Conservation (phyloP, 495 filamentous ascomycete species). For the Sabuloglossum arenarium region DNA sequence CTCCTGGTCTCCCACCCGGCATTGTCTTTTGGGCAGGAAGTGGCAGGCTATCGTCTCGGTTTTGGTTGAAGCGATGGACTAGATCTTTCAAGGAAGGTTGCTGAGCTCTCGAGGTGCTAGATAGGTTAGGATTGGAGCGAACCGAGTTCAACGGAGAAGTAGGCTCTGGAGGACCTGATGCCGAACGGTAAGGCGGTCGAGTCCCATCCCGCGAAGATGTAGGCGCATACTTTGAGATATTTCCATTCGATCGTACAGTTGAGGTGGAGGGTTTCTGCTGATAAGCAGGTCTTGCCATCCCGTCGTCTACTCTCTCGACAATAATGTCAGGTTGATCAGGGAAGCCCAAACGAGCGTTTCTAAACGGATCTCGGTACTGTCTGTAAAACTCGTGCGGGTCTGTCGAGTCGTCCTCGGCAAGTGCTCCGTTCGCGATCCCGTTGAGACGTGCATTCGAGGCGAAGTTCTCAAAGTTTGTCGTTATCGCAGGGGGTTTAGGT, state of each 20-base stretch:
- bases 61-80: slow-evolving; percentile 5
- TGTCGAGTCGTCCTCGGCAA: slow-evolving; percentile 18
- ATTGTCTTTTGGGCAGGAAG: not conserved
- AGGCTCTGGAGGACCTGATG: not conserved
- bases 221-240: not conserved
- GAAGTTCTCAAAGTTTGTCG: slow-evolving; percentile 6
- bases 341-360: not conserved
- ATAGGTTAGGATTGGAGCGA: not conserved
- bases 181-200: not conserved
- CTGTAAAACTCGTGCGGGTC: slow-evolving; percentile 35
- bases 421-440: slow-evolving; percentile 3
- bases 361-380: slow-evolving; percentile 5
- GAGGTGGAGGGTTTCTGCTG: not conserved
- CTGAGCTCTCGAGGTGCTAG: not conserved
- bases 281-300: not conserved
- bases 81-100: slow-evolving; percentile 1
- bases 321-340: not conserved
- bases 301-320: not conserved
- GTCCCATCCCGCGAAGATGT: not conserved
- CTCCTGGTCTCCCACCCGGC: not conserved
- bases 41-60: not conserved
- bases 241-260: not conserved
- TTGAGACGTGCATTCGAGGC: slow-evolving; percentile 6
- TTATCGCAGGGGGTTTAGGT: not conserved
- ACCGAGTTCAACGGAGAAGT: not conserved